These are phyloP conservation scores for Melocanna baccifera DNA, from an alignment of 176 grass and related monocot species.

Conservation along the genomic window DNA sequence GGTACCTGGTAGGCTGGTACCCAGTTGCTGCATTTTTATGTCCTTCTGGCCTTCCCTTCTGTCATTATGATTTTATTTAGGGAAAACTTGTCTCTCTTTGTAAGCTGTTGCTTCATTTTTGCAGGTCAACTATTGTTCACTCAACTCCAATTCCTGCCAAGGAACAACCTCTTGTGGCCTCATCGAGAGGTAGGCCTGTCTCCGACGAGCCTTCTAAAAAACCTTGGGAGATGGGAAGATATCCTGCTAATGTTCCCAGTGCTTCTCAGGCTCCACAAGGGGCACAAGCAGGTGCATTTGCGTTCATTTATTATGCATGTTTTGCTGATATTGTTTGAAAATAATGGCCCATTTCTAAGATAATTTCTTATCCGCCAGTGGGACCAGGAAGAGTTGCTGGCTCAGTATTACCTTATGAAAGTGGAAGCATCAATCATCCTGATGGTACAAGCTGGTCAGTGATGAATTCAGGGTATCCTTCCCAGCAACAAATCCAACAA, in stretches of 20 bases:
- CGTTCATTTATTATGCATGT: background rate
- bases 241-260: slow-evolving; percentile 30
- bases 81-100: background rate
- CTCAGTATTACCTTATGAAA: slow-evolving; percentile 45
- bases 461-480: slow-evolving; percentile 51
- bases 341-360: background rate
- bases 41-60: slow-evolving; percentile 6
- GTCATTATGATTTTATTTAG: background rate
- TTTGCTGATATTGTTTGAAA: background rate
- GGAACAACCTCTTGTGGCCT: slow-evolving; percentile 43
- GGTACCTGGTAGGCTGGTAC: background rate
- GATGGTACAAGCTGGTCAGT: slow-evolving; percentile 43
- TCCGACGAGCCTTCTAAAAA: slow-evolving; percentile 44
- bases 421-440: slow-evolving; percentile 25
- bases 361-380: slow-evolving; percentile 26
- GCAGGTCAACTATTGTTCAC: slow-evolving; percentile 85
- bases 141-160: slow-evolving; percentile 71
- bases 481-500: slow-evolving; percentile 48
- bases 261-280: slow-evolving; percentile 45
- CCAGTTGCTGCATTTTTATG: background rate
- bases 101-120: slow-evolving; percentile 32
- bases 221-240: slow-evolving; percentile 31
- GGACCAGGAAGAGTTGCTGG: slow-evolving; percentile 50
- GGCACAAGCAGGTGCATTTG: slow-evolving; percentile 52
- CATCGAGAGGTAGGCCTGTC: slow-evolving; percentile 40